Evolutionary conservation across 2,329 filamentous ascomycete genomes (phyloP).

Genomic region (Talaromyces atroroseus): DNA sequence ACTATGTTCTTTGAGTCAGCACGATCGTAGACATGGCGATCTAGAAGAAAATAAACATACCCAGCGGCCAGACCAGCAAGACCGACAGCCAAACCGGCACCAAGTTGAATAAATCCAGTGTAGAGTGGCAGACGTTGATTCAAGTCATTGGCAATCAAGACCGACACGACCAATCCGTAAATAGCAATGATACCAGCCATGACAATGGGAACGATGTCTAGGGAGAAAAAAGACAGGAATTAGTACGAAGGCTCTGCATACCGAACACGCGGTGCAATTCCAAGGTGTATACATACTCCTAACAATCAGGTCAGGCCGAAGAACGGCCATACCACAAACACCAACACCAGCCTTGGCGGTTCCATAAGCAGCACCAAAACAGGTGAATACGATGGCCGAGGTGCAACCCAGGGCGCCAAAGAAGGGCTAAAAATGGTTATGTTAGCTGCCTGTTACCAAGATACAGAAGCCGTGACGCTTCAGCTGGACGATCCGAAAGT

Average conservation of each 20-base stretch:
- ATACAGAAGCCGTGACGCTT: background rate
- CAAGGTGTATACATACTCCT: conserved; percentile 72
- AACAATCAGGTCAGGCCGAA: conserved; percentile 95
- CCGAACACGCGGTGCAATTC: no score
- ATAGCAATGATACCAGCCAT: conserved; percentile 99
- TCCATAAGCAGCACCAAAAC: conserved; percentile 93
- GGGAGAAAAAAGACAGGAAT: conserved; percentile 1
- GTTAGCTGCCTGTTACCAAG: conserved; percentile 4
- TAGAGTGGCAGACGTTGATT: conserved; percentile 68
- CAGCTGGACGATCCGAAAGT: background rate
- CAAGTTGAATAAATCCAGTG: conserved; percentile 79
- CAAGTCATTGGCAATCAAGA: conserved; percentile 76
- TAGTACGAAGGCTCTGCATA: conserved; percentile 14
- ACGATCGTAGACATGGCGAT: background rate
- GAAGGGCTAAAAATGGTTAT: conserved; percentile 60
- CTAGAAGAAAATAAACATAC: conserved; percentile 25
- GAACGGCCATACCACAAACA: conserved; percentile 96
- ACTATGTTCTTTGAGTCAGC: conserved; percentile 28
- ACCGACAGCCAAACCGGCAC: conserved; percentile 76
- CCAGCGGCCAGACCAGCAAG: conserved; percentile 75
- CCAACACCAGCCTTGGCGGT: conserved; percentile 99
- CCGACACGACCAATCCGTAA: conserved; percentile 84
- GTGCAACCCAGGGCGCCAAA: conserved; percentile 97
- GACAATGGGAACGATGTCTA: conserved; percentile 99
- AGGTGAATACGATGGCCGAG: conserved; percentile 92